Conservation (phyloP, 2,329 filamentous ascomycete genomes). For the Penicillium sp. region DNA sequence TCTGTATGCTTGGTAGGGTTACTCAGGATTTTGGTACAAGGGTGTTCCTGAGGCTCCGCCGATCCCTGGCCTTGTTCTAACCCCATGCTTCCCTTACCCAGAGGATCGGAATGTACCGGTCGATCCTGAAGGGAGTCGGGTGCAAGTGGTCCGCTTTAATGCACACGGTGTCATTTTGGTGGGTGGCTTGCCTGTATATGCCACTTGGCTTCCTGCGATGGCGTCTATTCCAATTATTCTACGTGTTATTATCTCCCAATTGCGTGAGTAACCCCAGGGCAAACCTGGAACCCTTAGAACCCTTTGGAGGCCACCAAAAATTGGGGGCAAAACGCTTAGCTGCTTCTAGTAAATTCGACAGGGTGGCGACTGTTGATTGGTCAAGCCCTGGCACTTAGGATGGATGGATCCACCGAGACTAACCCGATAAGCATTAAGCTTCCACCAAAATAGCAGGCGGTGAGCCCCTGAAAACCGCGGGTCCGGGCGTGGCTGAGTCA, state of each 20-base stretch:
- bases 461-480: constrained; percentile 10
- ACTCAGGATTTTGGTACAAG: neutral
- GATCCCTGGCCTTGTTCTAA: constrained; percentile 15
- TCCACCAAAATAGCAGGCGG: constrained; percentile 20
- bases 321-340: constrained; percentile 14
- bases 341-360: constrained; percentile 40
- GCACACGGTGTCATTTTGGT: neutral
- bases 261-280: constrained; percentile 9
- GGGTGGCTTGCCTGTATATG: too few relatives aligned
- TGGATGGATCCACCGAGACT: constrained; percentile 8
- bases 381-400: neutral
- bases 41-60: constrained; percentile 19
- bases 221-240: neutral
- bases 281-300: neutral
- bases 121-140: constrained; percentile 2
- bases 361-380: constrained; percentile 24
- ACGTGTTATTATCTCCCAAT: constrained; percentile 2
- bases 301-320: neutral
- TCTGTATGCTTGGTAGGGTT: too few relatives aligned
- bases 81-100: constrained; percentile 5
- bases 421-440: neutral
- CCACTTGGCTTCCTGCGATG: too few relatives aligned
- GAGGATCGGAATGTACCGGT: neutral
- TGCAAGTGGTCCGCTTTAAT: neutral
- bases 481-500: constrained; percentile 33